phyloP scores from a whole-genome alignment of 805 yeast genomes.

The Metschnikowia borealis region DNA sequence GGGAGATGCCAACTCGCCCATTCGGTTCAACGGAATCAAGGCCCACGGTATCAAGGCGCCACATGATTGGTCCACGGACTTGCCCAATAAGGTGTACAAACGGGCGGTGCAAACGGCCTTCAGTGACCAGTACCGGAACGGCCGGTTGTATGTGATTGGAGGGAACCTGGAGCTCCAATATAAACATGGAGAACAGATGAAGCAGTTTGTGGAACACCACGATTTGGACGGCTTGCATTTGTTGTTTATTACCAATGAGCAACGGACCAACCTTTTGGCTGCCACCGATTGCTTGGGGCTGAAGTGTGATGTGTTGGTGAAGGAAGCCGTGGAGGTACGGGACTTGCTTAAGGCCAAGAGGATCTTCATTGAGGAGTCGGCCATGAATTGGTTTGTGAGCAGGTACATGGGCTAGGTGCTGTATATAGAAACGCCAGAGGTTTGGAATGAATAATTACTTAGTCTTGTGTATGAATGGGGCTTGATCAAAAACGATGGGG shows the following conservation, averaged over 20 bases:
- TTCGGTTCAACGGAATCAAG: conserved; percentile 81
- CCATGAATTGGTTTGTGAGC: conserved; percentile 57
- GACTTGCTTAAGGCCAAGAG: conserved; percentile 78
- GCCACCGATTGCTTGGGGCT: conserved; percentile 51
- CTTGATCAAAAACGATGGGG: too few relatives aligned
- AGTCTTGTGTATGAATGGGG: too few relatives aligned
- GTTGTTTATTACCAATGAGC: conserved; percentile 63
- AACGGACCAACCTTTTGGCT: conserved; percentile 55
- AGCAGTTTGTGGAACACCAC: conserved; percentile 48
- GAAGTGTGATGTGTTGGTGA: conserved; percentile 61
- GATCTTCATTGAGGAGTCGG: conserved; percentile 65
- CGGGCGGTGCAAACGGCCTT: conserved; percentile 79
- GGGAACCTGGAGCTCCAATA: conserved; percentile 37
- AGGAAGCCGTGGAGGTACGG: conserved; percentile 78
- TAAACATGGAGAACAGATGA: conserved; percentile 42
- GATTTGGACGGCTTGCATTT: conserved; percentile 49
- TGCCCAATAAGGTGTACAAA: conserved; percentile 70
- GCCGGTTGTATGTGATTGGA: conserved; percentile 72
- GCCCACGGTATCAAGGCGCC: conserved; percentile 91
- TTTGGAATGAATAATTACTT: too few relatives aligned
- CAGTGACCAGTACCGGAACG: conserved; percentile 73
- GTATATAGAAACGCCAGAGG: conserved; percentile 12
- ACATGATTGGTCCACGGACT: conserved; percentile 75
- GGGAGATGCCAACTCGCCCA: conserved; percentile 95
- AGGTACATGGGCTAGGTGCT: conserved; percentile 20